Percentiles rank a stretch among this genome's conserved stretches.
Conservation (phyloP, 148 eudicot genomes). For the Chenopodium formosanum region DNA sequence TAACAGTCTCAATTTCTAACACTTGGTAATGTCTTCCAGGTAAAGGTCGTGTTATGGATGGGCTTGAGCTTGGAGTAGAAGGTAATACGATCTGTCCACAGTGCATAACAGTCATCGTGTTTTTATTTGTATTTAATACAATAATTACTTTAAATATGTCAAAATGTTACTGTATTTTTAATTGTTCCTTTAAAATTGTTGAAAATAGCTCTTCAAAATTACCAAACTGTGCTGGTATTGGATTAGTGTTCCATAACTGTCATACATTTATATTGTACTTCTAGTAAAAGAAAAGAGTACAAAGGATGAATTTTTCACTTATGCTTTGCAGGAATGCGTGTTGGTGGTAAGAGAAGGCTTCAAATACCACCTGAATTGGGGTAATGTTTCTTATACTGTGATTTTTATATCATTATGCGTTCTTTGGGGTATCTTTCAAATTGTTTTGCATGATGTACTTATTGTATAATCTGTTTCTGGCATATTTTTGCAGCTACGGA, state of each 20-base stretch:
- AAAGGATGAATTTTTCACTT: neutral
- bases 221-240: neutral
- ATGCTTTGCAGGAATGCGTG: conserved; percentile 58
- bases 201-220: neutral
- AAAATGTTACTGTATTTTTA: neutral
- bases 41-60: conserved; percentile 48
- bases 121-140: neutral
- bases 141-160: neutral
- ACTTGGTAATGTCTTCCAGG: conserved; percentile 40
- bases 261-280: neutral
- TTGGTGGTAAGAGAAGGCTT: conserved; percentile 72
- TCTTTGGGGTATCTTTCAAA: neutral
- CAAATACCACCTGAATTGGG: conserved; percentile 67
- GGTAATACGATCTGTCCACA: conserved; percentile 34
- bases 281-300: neutral
- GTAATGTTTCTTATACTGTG: conserved; percentile 23
- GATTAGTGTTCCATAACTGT: neutral
- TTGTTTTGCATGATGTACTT: neutral
- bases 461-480: neutral
- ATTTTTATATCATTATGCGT: neutral
- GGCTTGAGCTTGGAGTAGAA: conserved; percentile 64
- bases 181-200: neutral
- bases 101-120: neutral
- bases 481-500: conserved; percentile 47
- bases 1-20: neutral